Base-by-base conservation (phyloP, 768 basidiomycete species). In the Agrocybe praecox region DNA sequence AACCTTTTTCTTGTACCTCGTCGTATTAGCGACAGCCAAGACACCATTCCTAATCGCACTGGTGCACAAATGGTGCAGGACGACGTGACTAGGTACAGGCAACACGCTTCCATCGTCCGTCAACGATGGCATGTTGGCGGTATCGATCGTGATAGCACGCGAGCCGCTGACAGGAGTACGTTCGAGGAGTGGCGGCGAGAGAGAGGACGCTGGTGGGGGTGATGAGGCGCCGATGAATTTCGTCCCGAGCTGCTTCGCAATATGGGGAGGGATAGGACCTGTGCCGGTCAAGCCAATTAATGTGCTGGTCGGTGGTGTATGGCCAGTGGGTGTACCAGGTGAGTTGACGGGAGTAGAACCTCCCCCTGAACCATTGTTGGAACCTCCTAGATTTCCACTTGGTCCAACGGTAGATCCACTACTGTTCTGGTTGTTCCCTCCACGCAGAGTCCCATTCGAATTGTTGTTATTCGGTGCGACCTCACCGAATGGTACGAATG, bases 1-100 rank as follows among this genome's bases (percentile, higher is more conserved):
- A 66, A 93, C 93, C 88, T 96, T 98, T 77, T 90, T 85, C 73
- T 87, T 79, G 76, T 97, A 98, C 68, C 96, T 78, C 49, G 89
- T 94, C 55, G 96, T 98, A 57, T 86, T 93, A 23, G 88, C 95
- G 6, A 98, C 94, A 36, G 94, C 95, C 48, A 98, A 72, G 46
- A 96, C 93, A 7, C 94, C 95, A 69, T 95, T 95, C 72, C 87
- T 81, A 59, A 98, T 98, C 50, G 96, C 95, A 65, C 94, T 96
- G 59, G 96, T 97, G 59, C 92, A 92, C 65, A 98, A 73, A 72
- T 98, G 96, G 64, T 97, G 94, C 61, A 98, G 76, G 21, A 98
- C 94, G 34, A 94, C 93, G 75, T 98, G 96, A 34, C 87, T 90
- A 19, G 96, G 96, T 19, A 97, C 93, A 15, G 96, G 90, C 60